Conservation (phyloP, 192 early-diverging fungal genomes). For the Thamnidium elegans region DNA sequence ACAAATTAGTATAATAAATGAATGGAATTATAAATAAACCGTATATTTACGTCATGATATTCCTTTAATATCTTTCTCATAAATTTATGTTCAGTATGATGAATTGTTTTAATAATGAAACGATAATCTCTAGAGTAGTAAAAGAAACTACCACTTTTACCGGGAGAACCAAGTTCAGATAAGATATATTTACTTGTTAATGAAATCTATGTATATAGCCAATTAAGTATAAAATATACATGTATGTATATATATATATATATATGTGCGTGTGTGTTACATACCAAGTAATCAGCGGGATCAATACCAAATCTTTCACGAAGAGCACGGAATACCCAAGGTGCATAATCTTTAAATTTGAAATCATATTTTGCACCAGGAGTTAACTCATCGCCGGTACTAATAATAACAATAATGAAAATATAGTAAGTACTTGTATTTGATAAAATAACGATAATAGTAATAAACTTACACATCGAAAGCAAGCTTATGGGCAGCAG, state of each 20-base stretch:
- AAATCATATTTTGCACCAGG: conserved; percentile 95
- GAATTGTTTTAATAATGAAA: conserved; percentile 98
- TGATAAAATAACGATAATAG: background rate
- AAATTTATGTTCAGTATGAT: conserved; percentile 93
- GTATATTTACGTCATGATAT: conserved; percentile 61
- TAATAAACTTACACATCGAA: conserved; percentile 78
- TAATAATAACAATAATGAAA: conserved; percentile 15
- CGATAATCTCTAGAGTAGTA: conserved; percentile 98
- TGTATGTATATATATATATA: background rate
- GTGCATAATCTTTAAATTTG: conserved; percentile 99
- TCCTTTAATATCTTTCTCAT: conserved; percentile 82
- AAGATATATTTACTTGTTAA: conserved; percentile 97
- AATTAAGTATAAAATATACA: too few relatives aligned
- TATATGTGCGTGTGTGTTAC: background rate
- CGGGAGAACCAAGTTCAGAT: conserved; percentile 90
- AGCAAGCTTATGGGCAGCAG: conserved; percentile 86
- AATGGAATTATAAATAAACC: conserved; percentile 3
- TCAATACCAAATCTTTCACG: conserved; percentile 87
- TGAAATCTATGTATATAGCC: conserved; percentile 54
- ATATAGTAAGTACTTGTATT: background rate
- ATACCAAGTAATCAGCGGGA: conserved; percentile 88
- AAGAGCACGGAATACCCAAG: conserved; percentile 93
- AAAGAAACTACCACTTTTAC: conserved; percentile 95
- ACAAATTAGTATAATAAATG: background rate
- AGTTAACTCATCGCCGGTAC: conserved; percentile 89